Conservation (phyloP, 495 filamentous ascomycete species). For the Neurospora sp. region DNA sequence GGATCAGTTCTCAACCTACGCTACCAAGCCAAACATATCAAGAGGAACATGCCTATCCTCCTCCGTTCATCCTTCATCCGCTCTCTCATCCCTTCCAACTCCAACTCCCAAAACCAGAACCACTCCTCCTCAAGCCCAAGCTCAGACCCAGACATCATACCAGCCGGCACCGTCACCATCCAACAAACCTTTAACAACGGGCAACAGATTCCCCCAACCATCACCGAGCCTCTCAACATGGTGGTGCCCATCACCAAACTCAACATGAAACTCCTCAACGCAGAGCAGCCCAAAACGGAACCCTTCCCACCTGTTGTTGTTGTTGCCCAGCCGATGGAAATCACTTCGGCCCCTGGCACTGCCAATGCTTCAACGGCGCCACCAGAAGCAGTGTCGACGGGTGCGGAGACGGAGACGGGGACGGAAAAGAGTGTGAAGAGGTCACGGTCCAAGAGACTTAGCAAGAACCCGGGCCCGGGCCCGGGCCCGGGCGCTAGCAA, state of each 20-base stretch:
- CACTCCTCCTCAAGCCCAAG: not conserved
- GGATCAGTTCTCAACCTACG: no score
- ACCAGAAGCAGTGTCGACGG: no score
- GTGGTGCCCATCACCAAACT: not conserved
- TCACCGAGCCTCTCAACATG: not conserved
- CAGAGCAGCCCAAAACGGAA: not conserved
- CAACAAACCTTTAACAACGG: not conserved
- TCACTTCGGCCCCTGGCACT: no score
- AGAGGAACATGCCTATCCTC: no score
- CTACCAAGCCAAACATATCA: not conserved
- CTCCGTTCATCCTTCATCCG: no score
- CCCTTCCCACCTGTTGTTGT: not conserved
- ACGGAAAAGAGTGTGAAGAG: not conserved
- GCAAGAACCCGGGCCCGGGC: not conserved
- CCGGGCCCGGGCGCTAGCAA: not conserved
- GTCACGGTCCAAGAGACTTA: not conserved
- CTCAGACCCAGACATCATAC: not conserved
- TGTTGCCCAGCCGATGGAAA: not conserved
- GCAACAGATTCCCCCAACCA: not conserved
- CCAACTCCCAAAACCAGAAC: not conserved
- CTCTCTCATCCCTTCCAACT: not conserved
- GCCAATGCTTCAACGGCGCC: no score
- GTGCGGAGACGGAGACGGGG: no score
- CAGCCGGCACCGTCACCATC: not conserved
- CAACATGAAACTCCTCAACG: not conserved